These are phyloP conservation scores for Cymbidium sinense DNA, from an alignment of 106 monocot genomes.

Conservation along the genomic window DNA sequence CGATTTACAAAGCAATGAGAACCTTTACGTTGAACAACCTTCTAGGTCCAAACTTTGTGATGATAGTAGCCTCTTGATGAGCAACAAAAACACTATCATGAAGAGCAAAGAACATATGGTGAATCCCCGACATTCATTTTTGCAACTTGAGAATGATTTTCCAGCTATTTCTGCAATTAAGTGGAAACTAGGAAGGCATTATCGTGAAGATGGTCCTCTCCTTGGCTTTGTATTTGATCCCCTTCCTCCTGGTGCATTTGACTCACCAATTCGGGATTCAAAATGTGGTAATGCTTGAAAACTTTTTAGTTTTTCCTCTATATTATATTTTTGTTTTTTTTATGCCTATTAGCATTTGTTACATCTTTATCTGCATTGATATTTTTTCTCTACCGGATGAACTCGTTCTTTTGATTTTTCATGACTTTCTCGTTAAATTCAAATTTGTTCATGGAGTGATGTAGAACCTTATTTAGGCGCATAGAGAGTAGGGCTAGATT, in stretches of 20 bases:
- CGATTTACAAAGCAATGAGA: slow-evolving; percentile 8
- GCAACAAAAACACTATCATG: not conserved
- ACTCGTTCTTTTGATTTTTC: not conserved
- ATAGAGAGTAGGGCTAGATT: too few relatives aligned
- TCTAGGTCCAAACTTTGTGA: slow-evolving; percentile 5
- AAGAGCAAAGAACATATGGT: slow-evolving; percentile 2
- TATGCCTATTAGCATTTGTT: not conserved
- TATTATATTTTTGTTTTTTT: not conserved
- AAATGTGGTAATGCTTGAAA: slow-evolving; percentile 16
- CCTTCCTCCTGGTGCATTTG: slow-evolving; percentile 44
- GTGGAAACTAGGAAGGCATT: slow-evolving; percentile 23
- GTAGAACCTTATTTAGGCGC: too few relatives aligned
- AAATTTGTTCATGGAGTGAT: too few relatives aligned
- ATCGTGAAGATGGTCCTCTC: slow-evolving; percentile 36
- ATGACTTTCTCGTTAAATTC: too few relatives aligned
- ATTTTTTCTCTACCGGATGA: not conserved
- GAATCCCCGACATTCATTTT: slow-evolving; percentile 7
- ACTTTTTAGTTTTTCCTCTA: not conserved
- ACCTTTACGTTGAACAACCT: slow-evolving; percentile 1
- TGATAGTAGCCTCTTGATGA: slow-evolving; percentile 11
- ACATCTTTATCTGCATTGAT: not conserved
- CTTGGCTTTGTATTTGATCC: slow-evolving; percentile 25
- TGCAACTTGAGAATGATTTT: slow-evolving; percentile 2
- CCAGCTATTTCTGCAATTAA: slow-evolving; percentile 22
- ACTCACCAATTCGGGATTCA: slow-evolving; percentile 25